Conservation (phyloP, 441 rosid species). For the Theobroma grandiflorum region DNA sequence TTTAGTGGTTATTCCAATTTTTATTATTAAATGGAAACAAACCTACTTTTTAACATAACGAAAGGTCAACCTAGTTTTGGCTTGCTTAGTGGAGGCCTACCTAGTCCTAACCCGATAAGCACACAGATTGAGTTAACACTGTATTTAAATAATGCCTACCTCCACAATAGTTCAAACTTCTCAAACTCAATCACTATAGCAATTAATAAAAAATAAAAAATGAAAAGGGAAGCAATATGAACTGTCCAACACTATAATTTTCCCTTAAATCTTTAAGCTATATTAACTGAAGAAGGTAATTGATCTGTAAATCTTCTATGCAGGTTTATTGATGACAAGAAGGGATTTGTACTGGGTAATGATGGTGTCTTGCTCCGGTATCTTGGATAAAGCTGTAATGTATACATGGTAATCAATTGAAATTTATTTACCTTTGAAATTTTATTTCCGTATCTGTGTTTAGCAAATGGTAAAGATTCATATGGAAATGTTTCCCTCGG, state of each 20-base stretch:
- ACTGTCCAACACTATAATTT: conserved; percentile 3
- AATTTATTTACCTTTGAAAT: conserved; percentile 19
- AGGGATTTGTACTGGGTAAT: conserved; percentile 88
- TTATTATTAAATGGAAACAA: background rate
- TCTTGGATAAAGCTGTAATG: conserved; percentile 60
- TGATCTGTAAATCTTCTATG: background rate
- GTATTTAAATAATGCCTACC: background rate
- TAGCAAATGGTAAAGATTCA: background rate
- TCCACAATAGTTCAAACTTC: background rate
- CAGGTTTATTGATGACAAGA: conserved; percentile 82
- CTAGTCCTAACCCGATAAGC: background rate
- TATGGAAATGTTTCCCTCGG: background rate
- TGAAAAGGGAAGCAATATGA: background rate
- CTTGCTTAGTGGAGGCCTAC: background rate
- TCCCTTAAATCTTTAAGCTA: background rate
- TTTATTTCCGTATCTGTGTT: background rate
- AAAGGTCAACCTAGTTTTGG: background rate
- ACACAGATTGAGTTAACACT: background rate
- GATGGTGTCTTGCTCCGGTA: conserved; percentile 95
- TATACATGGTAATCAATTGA: conserved; percentile 34
- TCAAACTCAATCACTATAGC: background rate
- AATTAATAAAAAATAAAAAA: background rate
- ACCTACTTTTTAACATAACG: background rate
- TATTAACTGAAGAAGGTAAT: background rate
- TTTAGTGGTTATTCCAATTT: background rate